Conservation (phyloP, 1,284 basidiomycete genomes). For the Stereum hirsutum region DNA sequence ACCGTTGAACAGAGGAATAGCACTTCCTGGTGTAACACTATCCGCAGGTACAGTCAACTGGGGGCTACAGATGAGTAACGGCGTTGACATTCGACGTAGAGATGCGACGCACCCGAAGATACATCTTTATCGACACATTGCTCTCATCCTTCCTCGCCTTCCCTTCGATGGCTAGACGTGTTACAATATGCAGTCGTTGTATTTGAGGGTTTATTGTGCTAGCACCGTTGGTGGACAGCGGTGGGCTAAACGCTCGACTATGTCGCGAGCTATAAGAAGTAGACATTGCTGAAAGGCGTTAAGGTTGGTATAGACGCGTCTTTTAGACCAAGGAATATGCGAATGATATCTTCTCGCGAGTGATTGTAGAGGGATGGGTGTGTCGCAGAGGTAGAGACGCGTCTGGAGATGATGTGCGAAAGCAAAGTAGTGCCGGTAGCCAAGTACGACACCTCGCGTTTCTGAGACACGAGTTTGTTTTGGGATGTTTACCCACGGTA, state of each 20-base stretch:
- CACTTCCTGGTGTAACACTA: constrained; percentile 49
- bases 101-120: constrained; percentile 50
- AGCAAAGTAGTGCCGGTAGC: too few relatives aligned
- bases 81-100: background rate
- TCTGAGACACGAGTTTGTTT: too few relatives aligned
- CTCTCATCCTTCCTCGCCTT: constrained; percentile 52
- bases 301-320: too few relatives aligned
- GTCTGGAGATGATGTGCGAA: too few relatives aligned
- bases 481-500: too few relatives aligned
- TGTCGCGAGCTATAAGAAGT: constrained; percentile 19
- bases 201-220: constrained; percentile 23
- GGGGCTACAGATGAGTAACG: constrained; percentile 29
- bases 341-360: too few relatives aligned
- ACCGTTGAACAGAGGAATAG: constrained; percentile 68
- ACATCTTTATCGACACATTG: constrained; percentile 61
- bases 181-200: constrained; percentile 55
- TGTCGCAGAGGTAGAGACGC: too few relatives aligned
- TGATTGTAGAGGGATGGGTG: too few relatives aligned
- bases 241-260: constrained; percentile 29
- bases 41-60: constrained; percentile 63
- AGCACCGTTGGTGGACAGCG: constrained; percentile 27
- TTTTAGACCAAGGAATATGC: too few relatives aligned
- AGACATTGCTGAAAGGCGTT: too few relatives aligned
- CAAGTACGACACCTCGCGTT: too few relatives aligned
- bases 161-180: constrained; percentile 66